Evolutionary conservation across 2,329 filamentous ascomycete species (phyloP), one percentile per base, ranked within the genome.

Genomic region (Aspergillus unguis): DNA sequence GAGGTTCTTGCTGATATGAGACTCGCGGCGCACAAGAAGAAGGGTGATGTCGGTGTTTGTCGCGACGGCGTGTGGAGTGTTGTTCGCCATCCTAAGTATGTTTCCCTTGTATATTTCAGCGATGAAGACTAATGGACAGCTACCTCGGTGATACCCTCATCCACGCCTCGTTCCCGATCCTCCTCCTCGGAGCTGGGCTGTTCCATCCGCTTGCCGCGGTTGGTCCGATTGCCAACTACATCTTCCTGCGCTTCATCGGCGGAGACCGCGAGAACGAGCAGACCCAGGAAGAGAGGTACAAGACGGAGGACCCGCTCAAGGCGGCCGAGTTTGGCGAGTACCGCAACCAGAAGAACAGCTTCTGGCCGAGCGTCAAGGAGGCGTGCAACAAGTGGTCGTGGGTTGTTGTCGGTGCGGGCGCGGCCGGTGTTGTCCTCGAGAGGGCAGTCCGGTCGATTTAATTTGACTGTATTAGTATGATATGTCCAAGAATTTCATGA

Each of bases 21-120:
- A 62, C 70, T 85, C 10, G 77, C 78, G 42, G 62, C 72, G 32
- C 80, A 82, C 63, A 76, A 77, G 55, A 69, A 70, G 41, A 65
- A 75, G 25, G 28, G 41, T 71, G 72, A 11, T 61, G 50, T 32
- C 2, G 71, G 69, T 35, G 69, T 84, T 29, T 74, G 79, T 55
- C 75, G 77, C 10, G 74, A 80, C n/a, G 81, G 81, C 9, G 82
- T 85, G 29, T 85, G 81, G 80, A 81, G 80, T 58, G 75, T 85
- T 31, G 81, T 84, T 27, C 71, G 83, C 44, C 81, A 85, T 67
- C 82, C 82, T 0, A 85, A 85, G 81, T 84, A 71, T 65, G 78
- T 71, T 17, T n/a, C 8, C 6, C 5, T 42, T 2, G 4, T 36
- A 6, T 36, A 4, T 6, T 23, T 6, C n/a, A 10, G 52, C 51